phyloP scores from a whole-genome alignment of 768 basidiomycete species.

The Rhizopogon rudus region DNA sequence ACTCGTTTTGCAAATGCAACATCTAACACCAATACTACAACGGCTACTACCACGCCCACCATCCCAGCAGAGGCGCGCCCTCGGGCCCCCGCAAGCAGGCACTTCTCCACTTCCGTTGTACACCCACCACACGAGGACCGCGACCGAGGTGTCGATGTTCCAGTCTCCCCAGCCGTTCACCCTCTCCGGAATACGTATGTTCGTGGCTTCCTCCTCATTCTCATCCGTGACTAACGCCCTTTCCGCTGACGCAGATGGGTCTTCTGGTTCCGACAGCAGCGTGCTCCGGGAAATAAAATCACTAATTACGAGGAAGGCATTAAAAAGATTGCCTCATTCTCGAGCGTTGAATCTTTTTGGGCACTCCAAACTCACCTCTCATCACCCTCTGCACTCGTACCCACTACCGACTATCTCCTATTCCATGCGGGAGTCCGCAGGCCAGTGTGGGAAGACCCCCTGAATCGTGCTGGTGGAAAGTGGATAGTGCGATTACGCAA shows the following conservation, averaged over 20 bases:
- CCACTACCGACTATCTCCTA: constrained; percentile 92
- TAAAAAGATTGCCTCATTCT: constrained; percentile 85
- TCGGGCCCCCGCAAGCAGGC: constrained; percentile 60
- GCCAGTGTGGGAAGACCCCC: constrained; percentile 95
- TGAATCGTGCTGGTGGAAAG: constrained; percentile 85
- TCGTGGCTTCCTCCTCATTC: constrained; percentile 34
- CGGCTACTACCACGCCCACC: constrained; percentile 14
- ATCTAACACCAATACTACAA: neutral
- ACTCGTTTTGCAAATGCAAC: constrained; percentile 33
- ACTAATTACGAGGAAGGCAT: constrained; percentile 93
- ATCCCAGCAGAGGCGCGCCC: constrained; percentile 22
- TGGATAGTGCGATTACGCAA: constrained; percentile 94
- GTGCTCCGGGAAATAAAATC: constrained; percentile 84
- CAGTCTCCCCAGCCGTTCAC: constrained; percentile 44
- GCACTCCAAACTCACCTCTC: constrained; percentile 89
- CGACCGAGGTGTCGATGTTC: constrained; percentile 25
- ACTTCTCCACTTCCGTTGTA: constrained; percentile 63
- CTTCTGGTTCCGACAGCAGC: constrained; percentile 90
- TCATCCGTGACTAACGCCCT: constrained; percentile 5
- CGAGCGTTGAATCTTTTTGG: constrained; percentile 97
- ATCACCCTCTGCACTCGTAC: constrained; percentile 75
- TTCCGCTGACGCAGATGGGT: constrained; percentile 57
- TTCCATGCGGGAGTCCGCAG: constrained; percentile 83
- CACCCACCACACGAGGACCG: constrained; percentile 18
- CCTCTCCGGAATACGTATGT: constrained; percentile 88